Conservation (phyloP, 108 stramenopile genomes). For the Skeletonema marinoi region DNA sequence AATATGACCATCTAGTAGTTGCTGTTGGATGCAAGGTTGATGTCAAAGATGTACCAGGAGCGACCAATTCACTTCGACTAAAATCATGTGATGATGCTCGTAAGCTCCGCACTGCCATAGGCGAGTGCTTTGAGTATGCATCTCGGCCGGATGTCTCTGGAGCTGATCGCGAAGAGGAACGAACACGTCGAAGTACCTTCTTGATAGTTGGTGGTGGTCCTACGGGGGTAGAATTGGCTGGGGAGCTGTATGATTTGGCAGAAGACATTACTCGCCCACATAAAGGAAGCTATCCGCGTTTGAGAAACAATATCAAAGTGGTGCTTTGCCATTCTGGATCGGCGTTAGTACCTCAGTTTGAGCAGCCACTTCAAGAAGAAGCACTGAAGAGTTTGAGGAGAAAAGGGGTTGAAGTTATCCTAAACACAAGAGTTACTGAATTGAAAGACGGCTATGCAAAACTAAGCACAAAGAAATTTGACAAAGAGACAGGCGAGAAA, state of each 20-base stretch:
- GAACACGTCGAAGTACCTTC: constrained; percentile 48
- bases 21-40: constrained; percentile 55
- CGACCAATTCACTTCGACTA: constrained; percentile 26
- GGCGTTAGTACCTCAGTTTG: constrained; percentile 67
- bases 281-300: constrained; percentile 56
- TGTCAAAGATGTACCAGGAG: constrained; percentile 53
- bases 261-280: constrained; percentile 38
- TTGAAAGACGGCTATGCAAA: constrained; percentile 10
- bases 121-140: constrained; percentile 65
- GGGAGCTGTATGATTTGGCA: constrained; percentile 69
- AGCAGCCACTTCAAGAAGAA: constrained; percentile 41
- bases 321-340: constrained; percentile 60
- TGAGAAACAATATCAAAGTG: constrained; percentile 52
- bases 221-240: constrained; percentile 75
- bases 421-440: constrained; percentile 14
- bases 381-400: not conserved
- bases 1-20: constrained; percentile 64
- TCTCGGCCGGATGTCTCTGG: constrained; percentile 49
- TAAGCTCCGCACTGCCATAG: constrained; percentile 44
- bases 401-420: constrained; percentile 11
- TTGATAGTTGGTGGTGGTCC: constrained; percentile 74
- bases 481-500: constrained; percentile 31
- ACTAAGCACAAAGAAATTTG: constrained; percentile 20
- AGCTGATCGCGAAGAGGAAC: constrained; percentile 36
- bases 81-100: constrained; percentile 63